phyloP scores from a whole-genome alignment of 129 eudicot species.

The Flaveria robusta region DNA sequence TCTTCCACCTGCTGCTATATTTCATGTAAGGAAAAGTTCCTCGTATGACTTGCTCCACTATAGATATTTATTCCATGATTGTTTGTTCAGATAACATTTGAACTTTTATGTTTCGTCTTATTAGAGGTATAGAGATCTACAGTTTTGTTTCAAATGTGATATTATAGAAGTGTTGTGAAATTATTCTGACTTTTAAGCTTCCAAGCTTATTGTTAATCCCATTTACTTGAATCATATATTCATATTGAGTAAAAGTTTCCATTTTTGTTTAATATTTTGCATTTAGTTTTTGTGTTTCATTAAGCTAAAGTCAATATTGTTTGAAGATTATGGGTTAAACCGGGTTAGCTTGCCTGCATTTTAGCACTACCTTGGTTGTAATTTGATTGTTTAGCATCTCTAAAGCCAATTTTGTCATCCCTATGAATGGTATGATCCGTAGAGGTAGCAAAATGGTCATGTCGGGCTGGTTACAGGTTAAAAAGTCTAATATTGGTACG shows the following conservation, averaged over 20 bases:
- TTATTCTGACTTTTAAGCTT: not conserved
- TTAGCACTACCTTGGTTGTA: not conserved
- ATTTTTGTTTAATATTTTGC: constrained; percentile 5
- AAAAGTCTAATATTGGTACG: not conserved
- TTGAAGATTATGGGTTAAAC: constrained; percentile 2
- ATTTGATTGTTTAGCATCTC: not conserved
- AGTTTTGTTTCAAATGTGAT: not conserved
- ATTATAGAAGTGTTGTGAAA: not conserved
- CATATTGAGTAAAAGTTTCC: not conserved
- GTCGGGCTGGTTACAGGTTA: not conserved
- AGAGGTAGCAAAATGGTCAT: not conserved
- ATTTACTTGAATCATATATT: not conserved
- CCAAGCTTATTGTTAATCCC: not conserved
- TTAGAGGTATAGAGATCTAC: constrained; percentile 1
- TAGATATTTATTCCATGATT: not conserved
- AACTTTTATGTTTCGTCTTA: not conserved
- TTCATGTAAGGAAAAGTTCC: not conserved
- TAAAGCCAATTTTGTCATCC: not conserved
- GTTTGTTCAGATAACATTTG: not conserved
- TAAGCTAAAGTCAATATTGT: not conserved
- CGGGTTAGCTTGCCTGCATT: not conserved
- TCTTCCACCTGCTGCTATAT: constrained; percentile 1
- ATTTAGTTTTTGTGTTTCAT: not conserved
- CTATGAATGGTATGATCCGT: not conserved
- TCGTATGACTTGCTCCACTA: constrained; percentile 2